Evolutionary conservation across 2,329 filamentous ascomycete genomes (phyloP).

Genomic region (Colletotrichum cuscutae): DNA sequence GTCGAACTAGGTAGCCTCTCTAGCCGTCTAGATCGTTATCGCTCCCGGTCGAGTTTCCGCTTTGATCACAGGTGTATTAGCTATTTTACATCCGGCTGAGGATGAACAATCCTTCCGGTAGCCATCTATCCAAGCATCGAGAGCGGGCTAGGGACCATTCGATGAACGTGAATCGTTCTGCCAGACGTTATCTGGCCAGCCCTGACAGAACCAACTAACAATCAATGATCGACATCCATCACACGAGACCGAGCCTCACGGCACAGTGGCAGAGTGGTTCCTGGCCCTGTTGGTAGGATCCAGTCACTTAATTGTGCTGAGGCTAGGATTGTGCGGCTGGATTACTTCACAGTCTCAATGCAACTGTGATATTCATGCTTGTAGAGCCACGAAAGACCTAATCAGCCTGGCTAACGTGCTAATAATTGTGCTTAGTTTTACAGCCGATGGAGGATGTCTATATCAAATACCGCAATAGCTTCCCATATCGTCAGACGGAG

Average conservation of each 20-base stretch:
- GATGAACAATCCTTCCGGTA: background rate
- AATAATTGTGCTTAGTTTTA: background rate
- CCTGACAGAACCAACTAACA: conserved; percentile 5
- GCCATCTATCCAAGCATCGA: background rate
- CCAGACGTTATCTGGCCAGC: conserved; percentile 2
- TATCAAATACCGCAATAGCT: background rate
- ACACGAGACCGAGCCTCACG: conserved; percentile 16
- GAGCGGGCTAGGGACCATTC: background rate
- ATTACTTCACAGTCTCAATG: conserved; percentile 14
- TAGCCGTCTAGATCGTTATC: background rate
- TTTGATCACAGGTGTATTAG: background rate
- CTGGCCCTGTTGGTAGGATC: conserved; percentile 14
- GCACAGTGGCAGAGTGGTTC: background rate
- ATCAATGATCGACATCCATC: conserved; percentile 28
- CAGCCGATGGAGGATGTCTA: background rate
- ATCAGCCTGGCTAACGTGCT: background rate
- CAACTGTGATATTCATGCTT: conserved; percentile 29
- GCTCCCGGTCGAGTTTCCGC: conserved; percentile 14
- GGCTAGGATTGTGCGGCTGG: conserved; percentile 11
- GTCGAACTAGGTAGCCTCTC: conserved; percentile 19
- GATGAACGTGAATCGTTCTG: background rate
- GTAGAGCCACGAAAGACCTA: background rate
- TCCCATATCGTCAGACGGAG: background rate
- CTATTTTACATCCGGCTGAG: background rate
- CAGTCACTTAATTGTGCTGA: conserved; percentile 7